Percentiles rank a stretch among this genome's conserved stretches.
Conservation (phyloP, 2,329 filamentous ascomycete species). For the Aphanoascus verrucosus region DNA sequence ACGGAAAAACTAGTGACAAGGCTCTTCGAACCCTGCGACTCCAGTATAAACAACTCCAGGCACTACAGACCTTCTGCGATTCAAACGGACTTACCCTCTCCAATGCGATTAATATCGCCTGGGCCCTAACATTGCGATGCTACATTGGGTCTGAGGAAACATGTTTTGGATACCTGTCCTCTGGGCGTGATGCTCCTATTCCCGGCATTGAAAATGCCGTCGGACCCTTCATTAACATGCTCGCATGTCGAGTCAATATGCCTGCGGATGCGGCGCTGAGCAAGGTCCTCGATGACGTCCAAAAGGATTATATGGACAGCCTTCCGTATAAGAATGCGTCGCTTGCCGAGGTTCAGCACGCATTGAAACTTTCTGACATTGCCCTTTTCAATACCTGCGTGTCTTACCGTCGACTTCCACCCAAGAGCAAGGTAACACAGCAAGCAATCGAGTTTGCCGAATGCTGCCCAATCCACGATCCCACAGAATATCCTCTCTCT, state of each 20-base stretch:
- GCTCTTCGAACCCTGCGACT: constrained; percentile 25
- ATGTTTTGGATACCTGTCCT: constrained; percentile 20
- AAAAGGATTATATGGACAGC: constrained; percentile 39
- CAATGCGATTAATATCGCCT: constrained; percentile 57
- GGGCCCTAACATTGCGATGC: constrained; percentile 53
- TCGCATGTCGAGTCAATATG: constrained; percentile 16
- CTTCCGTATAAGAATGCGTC: constrained; percentile 36
- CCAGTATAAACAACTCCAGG: constrained; percentile 22
- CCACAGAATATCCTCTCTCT: constrained; percentile 40
- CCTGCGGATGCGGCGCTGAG: constrained; percentile 25
- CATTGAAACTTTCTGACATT: constrained; percentile 28
- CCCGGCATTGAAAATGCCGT: constrained; percentile 17
- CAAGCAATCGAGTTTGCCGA: constrained; percentile 31
- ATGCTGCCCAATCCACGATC: constrained; percentile 35
- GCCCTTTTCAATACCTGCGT: constrained; percentile 41
- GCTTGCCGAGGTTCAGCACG: constrained; percentile 40
- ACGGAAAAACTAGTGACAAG: constrained; percentile 20
- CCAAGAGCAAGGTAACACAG: constrained; percentile 19
- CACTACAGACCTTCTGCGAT: constrained; percentile 33
- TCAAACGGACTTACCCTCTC: constrained; percentile 38
- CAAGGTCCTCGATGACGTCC: constrained; percentile 33
- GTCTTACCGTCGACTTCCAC: constrained; percentile 37
- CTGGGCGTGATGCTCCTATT: constrained; percentile 18
- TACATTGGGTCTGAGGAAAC: constrained; percentile 58
- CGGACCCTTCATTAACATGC: constrained; percentile 21